Base-by-base conservation (phyloP, 352 stramenopile species). In the Globisporangium acanthophoron region DNA sequence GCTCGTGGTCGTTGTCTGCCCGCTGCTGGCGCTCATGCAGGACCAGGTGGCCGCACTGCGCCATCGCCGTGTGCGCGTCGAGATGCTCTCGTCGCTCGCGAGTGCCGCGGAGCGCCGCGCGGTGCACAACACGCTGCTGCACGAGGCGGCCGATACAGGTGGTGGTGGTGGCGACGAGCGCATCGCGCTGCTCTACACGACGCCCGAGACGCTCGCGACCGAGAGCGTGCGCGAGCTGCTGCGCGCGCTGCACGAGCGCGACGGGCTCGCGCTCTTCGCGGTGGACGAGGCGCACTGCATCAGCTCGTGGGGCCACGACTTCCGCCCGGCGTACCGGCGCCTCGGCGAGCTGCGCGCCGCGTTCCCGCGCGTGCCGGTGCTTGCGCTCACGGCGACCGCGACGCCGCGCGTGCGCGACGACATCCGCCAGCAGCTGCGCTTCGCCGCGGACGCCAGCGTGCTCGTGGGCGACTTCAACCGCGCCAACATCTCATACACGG, bases 201-300 rank as follows among this genome's bases (percentile, higher is more conserved):
- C 88, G 20, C 91, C 90, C 11, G 90, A 97, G 66, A 81, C 83
- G 11, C 69, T 96, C 3, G 70, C 78, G 35, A 79, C 69, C 0
- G 71, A 73, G 0, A 70, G 73, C 1, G 85, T 96, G 57, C 70
- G 73, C 40, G 27, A 52, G 9, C 47, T 89, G 11, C 56, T 89
- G 11, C 47, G 51, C 2, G 54, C 73, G 43, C 49, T 87, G 40
- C 48, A 71, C 40, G 48, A 58, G 47, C 44, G 33, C 16, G 52
- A 67, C 1, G 73, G 57, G 0, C 58, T 83, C 33, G 69, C 74
- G 37, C 81, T 74, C 59, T 96, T 70, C 74, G 80, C 68, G 52
- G 58, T 97, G 35, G 92, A 98, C 57, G 92, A 98, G 61, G 90
- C 88, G 5, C 92, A 98, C 61, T 98, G 91, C 68, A 87, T 98